Evolutionary conservation across 176 grass and related monocot species (phyloP).

Genomic region (Triticum monococcum): DNA sequence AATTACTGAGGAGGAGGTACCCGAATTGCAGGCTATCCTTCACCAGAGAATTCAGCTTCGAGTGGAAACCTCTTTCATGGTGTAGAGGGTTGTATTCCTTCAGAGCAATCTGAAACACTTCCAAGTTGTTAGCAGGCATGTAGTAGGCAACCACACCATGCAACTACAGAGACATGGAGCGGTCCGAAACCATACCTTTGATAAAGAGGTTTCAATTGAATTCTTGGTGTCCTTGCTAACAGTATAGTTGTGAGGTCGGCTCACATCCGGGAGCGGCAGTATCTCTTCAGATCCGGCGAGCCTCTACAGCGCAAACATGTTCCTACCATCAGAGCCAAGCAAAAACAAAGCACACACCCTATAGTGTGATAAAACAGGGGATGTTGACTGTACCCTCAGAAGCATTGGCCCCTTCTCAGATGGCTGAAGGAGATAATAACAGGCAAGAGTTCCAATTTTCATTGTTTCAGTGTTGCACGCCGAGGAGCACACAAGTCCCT

Average conservation of each 20-base stretch:
- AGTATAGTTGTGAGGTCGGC: slow-evolving; percentile 29
- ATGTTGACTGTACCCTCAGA: slow-evolving; percentile 57
- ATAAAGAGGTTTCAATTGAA: slow-evolving; percentile 68
- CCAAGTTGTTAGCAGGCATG: not conserved
- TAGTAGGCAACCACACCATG: not conserved
- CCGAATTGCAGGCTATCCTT: slow-evolving; percentile 89
- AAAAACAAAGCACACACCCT: not conserved
- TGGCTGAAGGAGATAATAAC: slow-evolving; percentile 89
- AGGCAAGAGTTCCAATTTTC: slow-evolving; percentile 55
- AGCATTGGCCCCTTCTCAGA: slow-evolving; percentile 81
- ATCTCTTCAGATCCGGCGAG: slow-evolving; percentile 94
- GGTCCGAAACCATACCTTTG: slow-evolving; percentile 44
- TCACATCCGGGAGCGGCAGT: slow-evolving; percentile 59
- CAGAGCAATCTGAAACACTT: slow-evolving; percentile 56
- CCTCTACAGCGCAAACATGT: slow-evolving; percentile 48
- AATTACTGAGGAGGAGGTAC: slow-evolving; percentile 25
- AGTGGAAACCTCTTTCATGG: slow-evolving; percentile 93
- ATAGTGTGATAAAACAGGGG: not conserved
- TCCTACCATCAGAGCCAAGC: slow-evolving; percentile 8
- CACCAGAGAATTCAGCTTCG: slow-evolving; percentile 68
- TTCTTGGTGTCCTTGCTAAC: slow-evolving; percentile 47
- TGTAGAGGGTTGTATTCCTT: slow-evolving; percentile 90
- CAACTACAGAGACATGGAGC: not conserved
- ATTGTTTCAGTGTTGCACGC: slow-evolving; percentile 76
- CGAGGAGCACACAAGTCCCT: slow-evolving; percentile 86